Base-by-base conservation (phyloP, 2,329 filamentous ascomycete species). In the Malbranchea zuffiana region DNA sequence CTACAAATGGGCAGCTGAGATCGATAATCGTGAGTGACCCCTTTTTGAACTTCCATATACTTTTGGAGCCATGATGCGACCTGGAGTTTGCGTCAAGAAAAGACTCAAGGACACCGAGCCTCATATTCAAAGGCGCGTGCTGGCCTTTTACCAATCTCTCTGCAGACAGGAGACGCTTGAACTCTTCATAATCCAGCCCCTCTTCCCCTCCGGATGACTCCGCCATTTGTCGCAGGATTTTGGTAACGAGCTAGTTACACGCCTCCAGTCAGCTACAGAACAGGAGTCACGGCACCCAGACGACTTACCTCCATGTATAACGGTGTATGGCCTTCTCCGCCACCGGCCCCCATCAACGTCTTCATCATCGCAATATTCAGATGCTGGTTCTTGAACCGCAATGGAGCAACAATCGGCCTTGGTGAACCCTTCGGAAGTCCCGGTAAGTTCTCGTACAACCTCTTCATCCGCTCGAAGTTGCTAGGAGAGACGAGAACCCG, bases 1-100 rank as follows among this genome's bases (percentile, higher is more conserved):
- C 77, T 4, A 86, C 63, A 45, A 79, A 84, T 0, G 80, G 78
- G 50, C 80, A 83, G 0, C 75, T 82, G 0, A 90, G 61, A 47
- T 90, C 82, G 4, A 86, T 61, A 32, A 83, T 79, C 0, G 74
- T 81, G 0, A 82, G 56, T 7, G 62, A 59, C 1, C 74, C 73
- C 0, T 67, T 57, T 33, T 63, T 36, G 39, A 50, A 50, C 8
- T 40, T 16, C 44, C 46, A 47, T 13, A 37, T 41, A 21, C 37
- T 28, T 44, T 39, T 25, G 12, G 20, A 13, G 15, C 11, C 1
- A 3, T 15, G 10, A 16, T 5, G 1, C 8, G 21, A 21, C 11
- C 16, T n/a, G n/a, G n/a, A n/a, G n/a, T n/a, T n/a, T n/a, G n/a
- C n/a, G n/a, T 40, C 62, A 53, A 82, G 67, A 54, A 82, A 82